Evolutionary conservation across 1,284 basidiomycete genomes (phyloP), one percentile per base, ranked within the genome.

Genomic region (Sanghuangporus weigelae): DNA sequence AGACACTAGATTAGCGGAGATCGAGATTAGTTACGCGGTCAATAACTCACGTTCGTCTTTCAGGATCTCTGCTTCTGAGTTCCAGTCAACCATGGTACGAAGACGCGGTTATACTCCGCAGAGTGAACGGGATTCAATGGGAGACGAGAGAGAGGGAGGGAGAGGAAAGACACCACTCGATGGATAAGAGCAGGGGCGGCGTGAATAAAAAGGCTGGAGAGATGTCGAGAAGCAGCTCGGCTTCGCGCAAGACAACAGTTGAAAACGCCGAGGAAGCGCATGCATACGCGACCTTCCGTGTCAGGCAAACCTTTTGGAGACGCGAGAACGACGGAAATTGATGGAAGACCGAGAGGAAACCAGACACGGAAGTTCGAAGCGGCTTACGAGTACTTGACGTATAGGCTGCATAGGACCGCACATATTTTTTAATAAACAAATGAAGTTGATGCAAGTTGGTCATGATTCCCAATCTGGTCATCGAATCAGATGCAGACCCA

Each of bases 41-140:
- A 31, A 42, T 12, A 2, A 72, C 81, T 64, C 67, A 86, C 85
- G 75, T 48, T 72, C 76, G 71, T 89, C 84, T 48, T 77, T 77
- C 58, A 70, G 69, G 61, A 87, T 66, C 72, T 85, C 83, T 11
- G 71, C 72, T 42, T 73, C 68, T 8, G 86, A 87, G 58, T 76
- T 74, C 87, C 86, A 87, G 72, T 86, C 75, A 64, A 79, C 78
- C 85, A 86, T 86, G 53, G 65, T 65, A 57, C 4, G 31, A 19
- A 21, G 44, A 6, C 8, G 44, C 14, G 21, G 44, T 14, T 26
- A 26, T 26, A 26, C 26, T 26, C 26, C 26, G 26, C 26, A 31
- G 26, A 31, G 26, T 31, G 26, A 31, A 31, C 26, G 26, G 26
- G 26, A 31, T 31, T 31, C 26, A 31, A 31, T 0, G 26, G 3